phyloP scores from a whole-genome alignment of 345 rosid genomes.

The Gossypioides kirkii region DNA sequence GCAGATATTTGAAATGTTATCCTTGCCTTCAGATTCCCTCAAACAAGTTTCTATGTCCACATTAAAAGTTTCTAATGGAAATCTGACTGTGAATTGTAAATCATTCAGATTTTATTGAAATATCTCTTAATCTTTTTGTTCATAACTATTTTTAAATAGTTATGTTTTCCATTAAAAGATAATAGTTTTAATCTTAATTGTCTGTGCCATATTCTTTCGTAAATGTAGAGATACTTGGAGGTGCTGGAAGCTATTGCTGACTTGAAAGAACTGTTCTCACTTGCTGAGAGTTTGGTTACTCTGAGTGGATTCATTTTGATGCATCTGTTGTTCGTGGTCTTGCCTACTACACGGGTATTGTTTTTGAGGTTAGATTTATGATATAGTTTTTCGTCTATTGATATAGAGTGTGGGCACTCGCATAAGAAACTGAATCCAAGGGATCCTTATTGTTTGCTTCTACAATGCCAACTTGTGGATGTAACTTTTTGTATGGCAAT shows the following conservation, averaged over 20 bases:
- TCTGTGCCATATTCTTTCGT: slow-evolving; percentile 9
- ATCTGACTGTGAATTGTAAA: neutral
- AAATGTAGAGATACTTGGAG: slow-evolving; percentile 60
- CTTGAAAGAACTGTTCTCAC: slow-evolving; percentile 69
- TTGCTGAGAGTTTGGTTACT: slow-evolving; percentile 87
- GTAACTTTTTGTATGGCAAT: neutral
- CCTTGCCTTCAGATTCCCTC: neutral
- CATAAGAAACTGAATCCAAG: neutral
- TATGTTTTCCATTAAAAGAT: slow-evolving; percentile 7
- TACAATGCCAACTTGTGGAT: neutral
- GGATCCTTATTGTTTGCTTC: neutral
- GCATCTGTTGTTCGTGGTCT: slow-evolving; percentile 96
- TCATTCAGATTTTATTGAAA: neutral
- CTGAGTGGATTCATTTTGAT: slow-evolving; percentile 95
- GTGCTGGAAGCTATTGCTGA: slow-evolving; percentile 36
- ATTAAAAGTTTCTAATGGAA: neutral
- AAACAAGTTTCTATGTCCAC: neutral
- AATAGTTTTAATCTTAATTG: neutral
- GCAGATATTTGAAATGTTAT: neutral
- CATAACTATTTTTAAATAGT: neutral
- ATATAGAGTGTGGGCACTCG: neutral
- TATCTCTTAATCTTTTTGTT: neutral
- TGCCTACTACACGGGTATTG: slow-evolving; percentile 95
- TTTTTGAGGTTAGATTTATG: slow-evolving; percentile 73
- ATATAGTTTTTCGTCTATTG: neutral